Evolutionary conservation across 2,329 filamentous ascomycete genomes (phyloP), one percentile per base, ranked within the genome.

Genomic region (Phialophora verrucosa): DNA sequence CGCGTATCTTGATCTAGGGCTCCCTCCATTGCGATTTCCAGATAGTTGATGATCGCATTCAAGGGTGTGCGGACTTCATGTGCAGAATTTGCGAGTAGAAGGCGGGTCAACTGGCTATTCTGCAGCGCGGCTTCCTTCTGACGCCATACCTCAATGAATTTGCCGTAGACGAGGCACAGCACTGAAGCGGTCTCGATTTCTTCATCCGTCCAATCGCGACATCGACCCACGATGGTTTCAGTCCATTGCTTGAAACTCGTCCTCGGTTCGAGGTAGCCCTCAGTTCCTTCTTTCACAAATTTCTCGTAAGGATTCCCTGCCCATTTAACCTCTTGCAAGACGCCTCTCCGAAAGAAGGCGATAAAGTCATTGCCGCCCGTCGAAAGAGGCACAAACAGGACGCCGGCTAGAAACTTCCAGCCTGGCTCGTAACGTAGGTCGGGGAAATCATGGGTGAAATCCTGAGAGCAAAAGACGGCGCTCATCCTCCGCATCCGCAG

Each of bases 1-100:
- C 93, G 84, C 0, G 91, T 96, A 74, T 96, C 93, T 17, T 87
- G 81, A 69, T 96, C 93, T 2, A 97, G 81, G 0, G 83, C 81
- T 0, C 92, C 92, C 78, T 97, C 93, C 1, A 97, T 80, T 0
- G 93, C 93, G 70, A 97, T 96, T 72, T 97, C 93, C 0, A 97
- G 84, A 71, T 96, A 97, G 73, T 97, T 97, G 78, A 97, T 96
- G 73, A 97, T 96, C 17, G 93, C 93, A 74, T 97, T 97, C 1
- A 97, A 80, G 0, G 93, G 93, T 0, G 93, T 97, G 58, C 93
- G 89, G 8, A 97, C 92, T 80, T 97, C 93, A 70, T 97, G 93
- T 0, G 93, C 93, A 0, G 92, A 96, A 70, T 97, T 96, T 4
- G 92, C 91, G 25, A 97, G 82, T 1, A 97, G 79, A 3, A 97